Conservation (phyloP, 2,329 filamentous ascomycete species). For the Rhinocladiella similis region DNA sequence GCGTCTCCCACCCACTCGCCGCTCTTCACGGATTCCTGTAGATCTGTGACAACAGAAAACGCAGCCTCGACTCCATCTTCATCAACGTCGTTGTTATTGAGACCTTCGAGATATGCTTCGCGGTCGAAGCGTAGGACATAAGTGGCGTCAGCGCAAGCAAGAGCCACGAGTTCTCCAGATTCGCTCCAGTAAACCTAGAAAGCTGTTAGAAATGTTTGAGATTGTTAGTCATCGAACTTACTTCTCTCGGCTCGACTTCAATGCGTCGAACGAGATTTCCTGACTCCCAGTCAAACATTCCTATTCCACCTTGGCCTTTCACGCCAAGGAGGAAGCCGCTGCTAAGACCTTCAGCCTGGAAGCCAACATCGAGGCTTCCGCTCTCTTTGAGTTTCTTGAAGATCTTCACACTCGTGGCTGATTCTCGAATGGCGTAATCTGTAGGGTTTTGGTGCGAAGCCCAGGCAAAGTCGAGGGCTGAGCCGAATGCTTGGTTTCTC, state of each 20-base stretch:
- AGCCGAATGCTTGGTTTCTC: constrained; percentile 96
- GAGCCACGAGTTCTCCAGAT: constrained; percentile 85
- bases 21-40: constrained; percentile 88
- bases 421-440: constrained; percentile 96
- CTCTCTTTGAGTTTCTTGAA: constrained; percentile 96
- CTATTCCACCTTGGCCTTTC: constrained; percentile 90
- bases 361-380: constrained; percentile 88
- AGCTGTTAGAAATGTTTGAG: constrained; percentile 11
- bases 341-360: constrained; percentile 87
- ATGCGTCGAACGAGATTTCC: constrained; percentile 88
- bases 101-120: constrained; percentile 80
- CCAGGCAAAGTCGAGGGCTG: constrained; percentile 92
- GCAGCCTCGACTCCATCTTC: constrained; percentile 92
- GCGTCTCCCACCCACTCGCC: constrained; percentile 98
- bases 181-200: constrained; percentile 91
- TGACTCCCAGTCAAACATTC: constrained; percentile 94
- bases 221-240: constrained; percentile 29
- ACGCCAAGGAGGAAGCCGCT: constrained; percentile 91
- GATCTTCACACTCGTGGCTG: constrained; percentile 84
- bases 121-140: constrained; percentile 91
- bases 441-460: constrained; percentile 50
- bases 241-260: constrained; percentile 69
- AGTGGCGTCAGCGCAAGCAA: constrained; percentile 93
- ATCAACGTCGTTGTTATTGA: constrained; percentile 80
- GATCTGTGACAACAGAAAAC: constrained; percentile 94